These are phyloP conservation scores for Backusella mclennaniae DNA, from an alignment of 192 early-diverging fungal species.

Conservation along the genomic window DNA sequence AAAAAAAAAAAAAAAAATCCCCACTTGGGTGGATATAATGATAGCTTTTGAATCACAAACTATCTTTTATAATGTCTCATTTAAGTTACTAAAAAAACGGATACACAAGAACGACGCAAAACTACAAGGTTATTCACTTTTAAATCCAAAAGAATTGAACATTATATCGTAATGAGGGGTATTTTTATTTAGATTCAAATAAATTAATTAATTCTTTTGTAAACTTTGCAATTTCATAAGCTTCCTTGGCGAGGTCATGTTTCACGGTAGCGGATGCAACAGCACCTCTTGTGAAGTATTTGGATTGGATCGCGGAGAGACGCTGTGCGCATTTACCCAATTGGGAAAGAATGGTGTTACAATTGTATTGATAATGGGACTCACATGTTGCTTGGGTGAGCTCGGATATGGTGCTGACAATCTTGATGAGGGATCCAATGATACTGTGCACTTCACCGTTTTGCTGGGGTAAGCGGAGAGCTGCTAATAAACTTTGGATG, in stretches of 20 bases:
- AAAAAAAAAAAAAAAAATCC: too few species aligned
- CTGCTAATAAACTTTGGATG: slow-evolving; percentile 69
- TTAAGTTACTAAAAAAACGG: too few species aligned
- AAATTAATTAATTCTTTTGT: slow-evolving; percentile 83
- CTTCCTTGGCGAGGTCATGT: slow-evolving; percentile 78
- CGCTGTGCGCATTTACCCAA: slow-evolving; percentile 3
- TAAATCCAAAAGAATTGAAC: too few species aligned
- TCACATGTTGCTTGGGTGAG: slow-evolving; percentile 49
- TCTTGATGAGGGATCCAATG: slow-evolving; percentile 30
- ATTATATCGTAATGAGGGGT: neutral
- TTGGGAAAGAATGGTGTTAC: neutral
- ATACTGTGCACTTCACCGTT: slow-evolving; percentile 35
- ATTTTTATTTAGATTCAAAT: slow-evolving; percentile 34
- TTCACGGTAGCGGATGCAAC: slow-evolving; percentile 69
- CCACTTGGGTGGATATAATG: too few species aligned
- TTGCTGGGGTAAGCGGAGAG: slow-evolving; percentile 46
- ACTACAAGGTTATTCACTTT: too few species aligned
- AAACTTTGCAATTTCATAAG: slow-evolving; percentile 89
- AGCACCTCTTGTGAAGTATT: slow-evolving; percentile 16
- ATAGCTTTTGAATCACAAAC: too few species aligned
- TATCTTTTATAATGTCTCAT: too few species aligned
- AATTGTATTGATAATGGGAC: neutral
- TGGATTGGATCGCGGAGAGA: neutral
- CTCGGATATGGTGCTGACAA: slow-evolving; percentile 49
- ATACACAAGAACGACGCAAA: too few species aligned